A percentile compares a stretch with the other conserved stretches of the same genome.
Evolutionary conservation across 2,329 filamentous ascomycete genomes (phyloP).

Genomic region (Pseudogymnoascus sp.): DNA sequence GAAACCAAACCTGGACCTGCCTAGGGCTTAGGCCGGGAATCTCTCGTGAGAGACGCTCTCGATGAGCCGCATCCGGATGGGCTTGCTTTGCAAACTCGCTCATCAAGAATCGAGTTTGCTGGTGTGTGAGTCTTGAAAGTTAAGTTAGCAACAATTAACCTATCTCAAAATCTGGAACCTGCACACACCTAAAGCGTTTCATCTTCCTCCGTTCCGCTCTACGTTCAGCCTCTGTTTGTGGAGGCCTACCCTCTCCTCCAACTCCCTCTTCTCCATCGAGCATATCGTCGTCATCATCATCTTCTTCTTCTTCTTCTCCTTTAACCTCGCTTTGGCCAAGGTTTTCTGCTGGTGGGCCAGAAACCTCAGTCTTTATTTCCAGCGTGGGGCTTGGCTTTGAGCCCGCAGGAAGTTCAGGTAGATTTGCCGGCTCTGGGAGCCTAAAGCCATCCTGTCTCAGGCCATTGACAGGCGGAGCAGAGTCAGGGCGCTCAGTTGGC

Average conservation of each 20-base stretch:
- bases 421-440: neutral
- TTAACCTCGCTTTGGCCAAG: neutral
- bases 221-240: slow-evolving; percentile 50
- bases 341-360: slow-evolving; percentile 1
- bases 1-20: slow-evolving; percentile 97
- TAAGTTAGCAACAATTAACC: slow-evolving; percentile 3
- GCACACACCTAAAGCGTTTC: slow-evolving; percentile 69
- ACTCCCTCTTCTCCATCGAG: slow-evolving; percentile 40
- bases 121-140: slow-evolving; percentile 69
- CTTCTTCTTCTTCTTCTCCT: slow-evolving; percentile 16
- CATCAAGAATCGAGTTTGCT: slow-evolving; percentile 96
- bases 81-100: slow-evolving; percentile 94
- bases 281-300: slow-evolving; percentile 50
- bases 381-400: neutral
- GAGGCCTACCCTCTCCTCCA: slow-evolving; percentile 26
- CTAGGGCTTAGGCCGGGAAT: slow-evolving; percentile 86
- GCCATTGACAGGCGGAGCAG: slow-evolving; percentile 18
- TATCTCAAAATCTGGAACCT: neutral
- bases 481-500: slow-evolving; percentile 25
- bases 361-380: neutral
- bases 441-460: neutral
- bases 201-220: slow-evolving; percentile 55
- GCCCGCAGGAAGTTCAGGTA: neutral
- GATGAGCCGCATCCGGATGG: slow-evolving; percentile 84
- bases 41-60: slow-evolving; percentile 78